phyloP scores from a whole-genome alignment of 2,329 filamentous ascomycete genomes.

The Neonectria hederae region DNA sequence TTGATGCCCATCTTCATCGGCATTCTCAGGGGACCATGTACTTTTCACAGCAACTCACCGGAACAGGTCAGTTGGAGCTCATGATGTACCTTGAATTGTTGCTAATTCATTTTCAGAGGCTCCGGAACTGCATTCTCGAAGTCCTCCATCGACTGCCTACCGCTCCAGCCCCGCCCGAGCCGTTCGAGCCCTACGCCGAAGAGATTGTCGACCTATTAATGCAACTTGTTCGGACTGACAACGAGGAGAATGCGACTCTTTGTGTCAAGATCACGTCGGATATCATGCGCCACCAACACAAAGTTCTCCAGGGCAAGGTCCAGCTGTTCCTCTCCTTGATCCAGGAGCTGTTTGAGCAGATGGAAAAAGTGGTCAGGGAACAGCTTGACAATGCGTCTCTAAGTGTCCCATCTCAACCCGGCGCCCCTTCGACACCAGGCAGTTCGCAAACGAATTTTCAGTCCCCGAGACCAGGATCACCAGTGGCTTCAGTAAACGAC shows the following conservation, averaged over 20 bases:
- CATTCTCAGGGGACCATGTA: slow-evolving; percentile 84
- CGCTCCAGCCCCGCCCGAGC: slow-evolving; percentile 75
- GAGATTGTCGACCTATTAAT: slow-evolving; percentile 93
- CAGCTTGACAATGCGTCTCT: slow-evolving; percentile 84
- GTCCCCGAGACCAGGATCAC: slow-evolving; percentile 89
- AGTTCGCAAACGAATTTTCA: slow-evolving; percentile 78
- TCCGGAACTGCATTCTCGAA: slow-evolving; percentile 93
- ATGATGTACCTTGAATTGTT: not conserved
- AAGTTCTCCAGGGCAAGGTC: slow-evolving; percentile 79
- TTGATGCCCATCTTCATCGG: slow-evolving; percentile 90
- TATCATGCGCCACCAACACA: slow-evolving; percentile 90
- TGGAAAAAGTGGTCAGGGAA: slow-evolving; percentile 93
- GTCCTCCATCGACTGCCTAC: slow-evolving; percentile 88
- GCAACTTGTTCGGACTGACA: slow-evolving; percentile 87
- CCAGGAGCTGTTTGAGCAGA: slow-evolving; percentile 93
- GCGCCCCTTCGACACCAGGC: slow-evolving; percentile 72
- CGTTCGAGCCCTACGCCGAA: slow-evolving; percentile 86
- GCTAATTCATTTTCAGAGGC: slow-evolving; percentile 65
- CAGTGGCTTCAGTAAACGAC: slow-evolving; percentile 83
- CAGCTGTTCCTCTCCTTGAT: slow-evolving; percentile 92
- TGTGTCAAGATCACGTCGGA: slow-evolving; percentile 99
- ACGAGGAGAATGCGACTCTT: slow-evolving; percentile 98
- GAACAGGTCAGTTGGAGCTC: slow-evolving; percentile 74
- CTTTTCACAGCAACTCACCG: slow-evolving; percentile 88
- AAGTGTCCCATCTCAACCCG: slow-evolving; percentile 60